Evolutionary conservation across 805 yeast species (phyloP).

Genomic region (Metschnikowia kunwiensis): DNA sequence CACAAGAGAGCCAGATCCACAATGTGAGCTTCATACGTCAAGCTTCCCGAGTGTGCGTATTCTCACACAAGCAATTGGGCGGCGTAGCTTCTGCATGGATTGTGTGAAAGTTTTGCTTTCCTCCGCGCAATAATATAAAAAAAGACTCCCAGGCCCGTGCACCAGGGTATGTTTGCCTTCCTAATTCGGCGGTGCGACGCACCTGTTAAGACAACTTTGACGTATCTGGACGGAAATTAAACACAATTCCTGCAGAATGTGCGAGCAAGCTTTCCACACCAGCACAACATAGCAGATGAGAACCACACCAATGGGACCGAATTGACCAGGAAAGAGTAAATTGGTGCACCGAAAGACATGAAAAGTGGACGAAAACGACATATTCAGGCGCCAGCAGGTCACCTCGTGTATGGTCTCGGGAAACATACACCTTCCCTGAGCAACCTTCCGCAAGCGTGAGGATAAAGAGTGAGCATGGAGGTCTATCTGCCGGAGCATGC

Average conservation of each 20-base stretch:
- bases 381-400: no score
- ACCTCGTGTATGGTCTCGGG: no score
- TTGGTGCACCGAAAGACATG: no score
- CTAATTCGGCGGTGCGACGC: constrained; percentile 11
- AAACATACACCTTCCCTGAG: no score
- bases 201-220: constrained; percentile 9
- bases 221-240: constrained; percentile 8
- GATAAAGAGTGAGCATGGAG: constrained; percentile 11
- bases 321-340: no score
- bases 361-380: no score
- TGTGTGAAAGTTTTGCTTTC: constrained; percentile 6
- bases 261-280: constrained; percentile 4
- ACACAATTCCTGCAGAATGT: constrained; percentile 13
- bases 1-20: no score
- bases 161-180: constrained; percentile 9
- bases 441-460: constrained; percentile 14
- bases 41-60: not conserved
- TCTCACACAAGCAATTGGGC: constrained; percentile 7
- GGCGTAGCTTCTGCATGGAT: constrained; percentile 6
- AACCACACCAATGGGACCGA: no score
- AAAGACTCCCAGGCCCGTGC: constrained; percentile 1
- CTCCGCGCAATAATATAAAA: constrained; percentile 6
- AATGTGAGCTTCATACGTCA: not conserved
- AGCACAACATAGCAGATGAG: not conserved
- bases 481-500: constrained; percentile 10